A percentile compares a stretch with the other conserved stretches of the same genome.
These are phyloP conservation scores for Candida suzukii DNA, from an alignment of 805 yeast genomes.

Conservation along the genomic window DNA sequence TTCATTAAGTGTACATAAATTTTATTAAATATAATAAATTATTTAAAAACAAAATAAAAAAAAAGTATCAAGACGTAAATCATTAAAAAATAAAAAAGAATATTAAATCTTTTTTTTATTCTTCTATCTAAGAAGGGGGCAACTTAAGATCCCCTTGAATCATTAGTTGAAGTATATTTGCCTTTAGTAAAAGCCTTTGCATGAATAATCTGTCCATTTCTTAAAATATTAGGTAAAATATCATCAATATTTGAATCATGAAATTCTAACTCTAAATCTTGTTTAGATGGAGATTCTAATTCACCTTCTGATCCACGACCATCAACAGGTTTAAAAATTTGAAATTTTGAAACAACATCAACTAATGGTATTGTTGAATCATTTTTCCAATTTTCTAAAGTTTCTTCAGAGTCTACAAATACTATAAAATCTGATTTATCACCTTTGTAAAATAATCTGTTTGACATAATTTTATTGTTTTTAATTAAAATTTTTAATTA, in stretches of 20 bases:
- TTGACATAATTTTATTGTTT: neutral
- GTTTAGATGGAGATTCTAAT: slow-evolving; percentile 63
- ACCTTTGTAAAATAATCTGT: slow-evolving; percentile 61
- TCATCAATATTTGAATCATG: slow-evolving; percentile 47
- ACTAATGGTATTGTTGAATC: slow-evolving; percentile 53
- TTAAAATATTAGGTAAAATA: slow-evolving; percentile 50
- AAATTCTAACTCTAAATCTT: slow-evolving; percentile 60
- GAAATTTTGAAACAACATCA: slow-evolving; percentile 56
- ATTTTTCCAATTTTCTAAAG: slow-evolving; percentile 38
- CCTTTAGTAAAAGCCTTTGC: slow-evolving; percentile 15
- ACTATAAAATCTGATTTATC: slow-evolving; percentile 54
- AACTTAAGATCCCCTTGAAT: slow-evolving; percentile 28
- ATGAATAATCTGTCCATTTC: slow-evolving; percentile 50
- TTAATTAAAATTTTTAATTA: neutral
- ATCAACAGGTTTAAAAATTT: slow-evolving; percentile 52
- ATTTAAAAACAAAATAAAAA: no score
- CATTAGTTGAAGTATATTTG: slow-evolving; percentile 36
- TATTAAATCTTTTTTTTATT: neutral
- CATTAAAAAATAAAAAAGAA: neutral
- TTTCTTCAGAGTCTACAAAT: slow-evolving; percentile 50
- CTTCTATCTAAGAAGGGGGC: neutral
- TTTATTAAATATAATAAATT: no score
- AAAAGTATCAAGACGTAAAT: no score
- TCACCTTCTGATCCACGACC: slow-evolving; percentile 69
- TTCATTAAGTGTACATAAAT: no score